Evolutionary conservation across 306 rosid species (phyloP).

Genomic region (Pyrus pyrifolia): DNA sequence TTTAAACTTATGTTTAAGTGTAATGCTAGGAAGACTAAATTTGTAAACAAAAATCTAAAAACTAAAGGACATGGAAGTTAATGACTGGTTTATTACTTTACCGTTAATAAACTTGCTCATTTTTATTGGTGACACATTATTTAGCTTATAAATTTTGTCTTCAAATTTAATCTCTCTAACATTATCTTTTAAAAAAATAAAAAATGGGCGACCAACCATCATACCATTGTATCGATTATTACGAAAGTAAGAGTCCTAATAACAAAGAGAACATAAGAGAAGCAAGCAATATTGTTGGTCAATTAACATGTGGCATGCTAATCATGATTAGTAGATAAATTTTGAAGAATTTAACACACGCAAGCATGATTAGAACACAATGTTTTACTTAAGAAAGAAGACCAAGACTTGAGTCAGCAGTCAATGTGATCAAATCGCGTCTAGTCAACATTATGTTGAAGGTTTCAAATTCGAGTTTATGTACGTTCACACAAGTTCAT

Average conservation of each 20-base stretch:
- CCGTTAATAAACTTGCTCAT: too few species aligned
- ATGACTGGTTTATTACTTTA: too few species aligned
- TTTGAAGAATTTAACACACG: background rate
- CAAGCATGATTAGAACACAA: background rate
- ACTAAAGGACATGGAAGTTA: too few species aligned
- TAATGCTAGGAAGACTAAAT: too few species aligned
- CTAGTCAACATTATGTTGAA: background rate
- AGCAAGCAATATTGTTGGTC: background rate
- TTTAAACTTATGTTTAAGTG: too few species aligned
- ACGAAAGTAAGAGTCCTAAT: background rate
- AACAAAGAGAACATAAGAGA: background rate
- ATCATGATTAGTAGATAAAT: background rate
- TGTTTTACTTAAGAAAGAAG: background rate
- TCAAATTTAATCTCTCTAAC: too few species aligned
- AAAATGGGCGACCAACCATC: background rate
- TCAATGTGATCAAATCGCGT: background rate
- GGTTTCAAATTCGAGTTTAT: background rate
- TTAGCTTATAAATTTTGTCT: too few species aligned
- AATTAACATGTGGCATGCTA: background rate
- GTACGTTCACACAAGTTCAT: too few species aligned
- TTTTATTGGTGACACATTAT: too few species aligned
- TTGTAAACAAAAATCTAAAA: too few species aligned
- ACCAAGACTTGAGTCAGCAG: background rate
- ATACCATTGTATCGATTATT: slow-evolving; percentile 49
- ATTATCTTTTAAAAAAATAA: background rate